A percentile compares a stretch with the other conserved stretches of the same genome.
These are phyloP conservation scores for Cajanus cajan DNA, from an alignment of 306 rosid genomes.

Conservation along the genomic window DNA sequence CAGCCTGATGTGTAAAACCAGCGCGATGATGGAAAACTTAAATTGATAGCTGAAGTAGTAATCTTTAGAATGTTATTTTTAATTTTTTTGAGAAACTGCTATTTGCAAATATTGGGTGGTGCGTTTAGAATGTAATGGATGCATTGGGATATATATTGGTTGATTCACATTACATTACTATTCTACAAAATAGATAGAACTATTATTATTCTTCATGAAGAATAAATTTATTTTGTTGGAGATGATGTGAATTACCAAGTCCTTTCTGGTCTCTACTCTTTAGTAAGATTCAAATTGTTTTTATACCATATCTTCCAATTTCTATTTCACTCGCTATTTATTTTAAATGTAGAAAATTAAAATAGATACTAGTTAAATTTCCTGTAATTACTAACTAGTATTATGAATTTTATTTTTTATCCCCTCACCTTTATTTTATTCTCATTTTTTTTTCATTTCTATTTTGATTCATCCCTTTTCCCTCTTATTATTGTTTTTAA, in stretches of 20 bases:
- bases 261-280: background rate
- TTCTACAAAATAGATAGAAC: background rate
- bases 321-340: background rate
- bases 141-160: conserved; percentile 28
- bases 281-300: background rate
- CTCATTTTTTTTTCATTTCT: too few species aligned
- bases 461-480: too few species aligned
- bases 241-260: background rate
- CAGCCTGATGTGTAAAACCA: conserved; percentile 34
- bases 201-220: background rate
- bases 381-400: too few species aligned
- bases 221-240: background rate
- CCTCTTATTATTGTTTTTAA: too few species aligned
- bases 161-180: background rate
- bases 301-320: background rate
- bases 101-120: conserved; percentile 19
- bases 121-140: conserved; percentile 16
- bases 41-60: conserved; percentile 1
- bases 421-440: too few species aligned
- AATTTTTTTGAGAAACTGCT: conserved; percentile 16
- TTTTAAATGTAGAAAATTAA: too few species aligned
- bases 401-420: too few species aligned
- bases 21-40: conserved; percentile 34
- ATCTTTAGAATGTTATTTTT: background rate
- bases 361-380: too few species aligned